These are phyloP conservation scores for Globisporangium orthogonon DNA, from an alignment of 352 stramenopile species.

Conservation along the genomic window DNA sequence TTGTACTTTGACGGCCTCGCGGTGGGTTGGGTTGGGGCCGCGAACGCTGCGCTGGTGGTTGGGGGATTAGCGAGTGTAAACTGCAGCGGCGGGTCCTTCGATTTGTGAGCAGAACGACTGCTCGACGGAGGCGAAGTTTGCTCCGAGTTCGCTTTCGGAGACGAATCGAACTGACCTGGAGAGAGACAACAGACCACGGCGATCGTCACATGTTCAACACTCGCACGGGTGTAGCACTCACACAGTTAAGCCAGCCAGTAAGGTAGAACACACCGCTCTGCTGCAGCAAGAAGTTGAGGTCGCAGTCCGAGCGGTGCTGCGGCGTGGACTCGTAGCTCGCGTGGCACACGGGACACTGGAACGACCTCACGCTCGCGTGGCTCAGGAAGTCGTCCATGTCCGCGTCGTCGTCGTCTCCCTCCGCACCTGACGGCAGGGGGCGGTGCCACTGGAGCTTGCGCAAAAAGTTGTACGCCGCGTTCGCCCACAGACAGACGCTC, in stretches of 20 bases:
- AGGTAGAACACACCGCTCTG: conserved; percentile 24
- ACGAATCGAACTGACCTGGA: conserved; percentile 11
- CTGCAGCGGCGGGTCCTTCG: conserved; percentile 2
- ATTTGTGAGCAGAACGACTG: neutral
- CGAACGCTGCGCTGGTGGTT: conserved; percentile 13
- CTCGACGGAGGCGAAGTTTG: neutral
- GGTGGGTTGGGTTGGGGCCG: conserved; percentile 6
- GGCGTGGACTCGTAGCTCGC: conserved; percentile 36
- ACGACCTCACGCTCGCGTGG: conserved; percentile 22
- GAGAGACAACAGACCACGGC: neutral
- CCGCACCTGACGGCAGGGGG: conserved; percentile 2
- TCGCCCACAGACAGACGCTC: conserved; percentile 58
- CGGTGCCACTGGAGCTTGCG: conserved; percentile 61
- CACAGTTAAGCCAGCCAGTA: neutral
- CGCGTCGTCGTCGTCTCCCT: conserved; percentile 18
- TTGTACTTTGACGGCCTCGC: conserved; percentile 13
- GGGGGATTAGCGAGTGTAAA: conserved; percentile 14
- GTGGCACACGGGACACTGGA: conserved; percentile 43
- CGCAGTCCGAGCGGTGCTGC: conserved; percentile 42
- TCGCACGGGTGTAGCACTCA: neutral
- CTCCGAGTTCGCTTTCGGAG: neutral
- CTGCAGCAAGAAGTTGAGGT: conserved; percentile 55
- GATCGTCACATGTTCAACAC: neutral
- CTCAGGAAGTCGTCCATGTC: conserved; percentile 36
- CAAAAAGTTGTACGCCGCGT: conserved; percentile 68